A percentile compares a stretch with the other conserved stretches of the same genome.
Evolutionary conservation across 2,329 filamentous ascomycete genomes (phyloP).

Genomic region (Ampelomyces quisqualis): DNA sequence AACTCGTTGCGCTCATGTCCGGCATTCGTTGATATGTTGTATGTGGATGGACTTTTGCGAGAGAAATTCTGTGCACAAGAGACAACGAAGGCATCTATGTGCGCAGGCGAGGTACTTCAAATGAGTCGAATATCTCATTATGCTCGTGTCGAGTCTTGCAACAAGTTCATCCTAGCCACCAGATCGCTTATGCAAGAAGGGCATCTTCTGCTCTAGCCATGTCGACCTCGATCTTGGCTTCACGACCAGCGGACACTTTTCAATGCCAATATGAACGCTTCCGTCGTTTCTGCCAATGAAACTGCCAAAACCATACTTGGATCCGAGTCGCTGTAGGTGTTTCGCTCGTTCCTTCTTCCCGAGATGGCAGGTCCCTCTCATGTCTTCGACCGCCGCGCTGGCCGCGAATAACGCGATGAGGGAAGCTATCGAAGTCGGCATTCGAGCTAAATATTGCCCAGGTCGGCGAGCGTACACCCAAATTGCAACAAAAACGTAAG

Average conservation of each 20-base stretch:
- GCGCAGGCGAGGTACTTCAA: no score
- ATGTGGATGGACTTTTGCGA: no score
- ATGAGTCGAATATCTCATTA: no score
- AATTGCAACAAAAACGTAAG: conserved; percentile 49
- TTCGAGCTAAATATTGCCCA: conserved; percentile 49
- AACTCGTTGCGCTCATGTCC: no score
- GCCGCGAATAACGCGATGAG: conserved; percentile 53
- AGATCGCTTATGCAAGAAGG: conserved; percentile 9
- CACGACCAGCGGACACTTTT: conserved; percentile 49
- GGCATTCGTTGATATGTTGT: no score
- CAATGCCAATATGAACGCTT: conserved; percentile 54
- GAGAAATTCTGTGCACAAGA: no score
- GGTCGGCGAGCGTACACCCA: conserved; percentile 49
- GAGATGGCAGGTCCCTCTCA: conserved; percentile 24
- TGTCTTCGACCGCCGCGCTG: conserved; percentile 48
- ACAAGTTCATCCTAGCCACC: no score
- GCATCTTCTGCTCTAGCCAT: conserved; percentile 15
- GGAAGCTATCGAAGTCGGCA: conserved; percentile 56
- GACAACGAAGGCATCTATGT: no score
- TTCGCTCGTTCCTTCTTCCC: conserved; percentile 15
- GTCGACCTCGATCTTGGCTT: conserved; percentile 15
- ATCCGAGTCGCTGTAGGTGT: conserved; percentile 18
- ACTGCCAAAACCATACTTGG: conserved; percentile 52
- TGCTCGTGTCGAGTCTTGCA: no score
- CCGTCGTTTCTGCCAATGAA: conserved; percentile 52